These are phyloP conservation scores for Penicillium sp. DNA, from an alignment of 2,329 filamentous ascomycete genomes.

Conservation along the genomic window DNA sequence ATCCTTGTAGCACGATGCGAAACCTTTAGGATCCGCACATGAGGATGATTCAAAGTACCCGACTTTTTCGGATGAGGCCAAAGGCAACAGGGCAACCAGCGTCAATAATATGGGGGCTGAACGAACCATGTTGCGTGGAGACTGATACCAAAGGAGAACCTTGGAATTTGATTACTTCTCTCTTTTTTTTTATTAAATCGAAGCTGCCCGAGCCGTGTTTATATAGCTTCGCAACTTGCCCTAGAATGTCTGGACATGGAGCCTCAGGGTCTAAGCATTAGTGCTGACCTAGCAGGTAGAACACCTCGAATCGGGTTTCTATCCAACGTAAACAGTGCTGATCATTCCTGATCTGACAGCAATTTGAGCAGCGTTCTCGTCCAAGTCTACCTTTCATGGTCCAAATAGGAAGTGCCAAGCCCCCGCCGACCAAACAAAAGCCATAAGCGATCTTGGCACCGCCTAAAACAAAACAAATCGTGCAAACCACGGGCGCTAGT, in stretches of 20 bases:
- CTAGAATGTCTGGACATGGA: background rate
- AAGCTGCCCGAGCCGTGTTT: background rate
- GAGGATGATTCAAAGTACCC: conserved; percentile 15
- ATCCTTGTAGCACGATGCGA: conserved; percentile 13
- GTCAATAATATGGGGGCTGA: background rate
- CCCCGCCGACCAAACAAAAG: background rate
- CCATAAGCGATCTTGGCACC: background rate
- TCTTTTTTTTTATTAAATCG: background rate
- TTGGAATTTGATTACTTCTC: no score
- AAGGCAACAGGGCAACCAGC: background rate
- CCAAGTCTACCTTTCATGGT: background rate
- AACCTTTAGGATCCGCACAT: conserved; percentile 13
- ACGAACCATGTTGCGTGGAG: background rate
- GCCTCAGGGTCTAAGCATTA: background rate
- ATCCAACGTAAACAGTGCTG: background rate
- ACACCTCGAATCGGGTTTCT: background rate
- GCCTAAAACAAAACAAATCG: background rate
- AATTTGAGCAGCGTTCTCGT: background rate
- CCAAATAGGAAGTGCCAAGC: background rate
- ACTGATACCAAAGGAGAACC: no score
- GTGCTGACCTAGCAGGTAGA: background rate
- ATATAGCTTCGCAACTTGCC: background rate
- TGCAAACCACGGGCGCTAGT: background rate
- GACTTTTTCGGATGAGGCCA: background rate
- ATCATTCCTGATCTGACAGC: background rate